Evolutionary conservation across 129 eudicot genomes (phyloP).

Genomic region (Helichrysum umbraculigerum): DNA sequence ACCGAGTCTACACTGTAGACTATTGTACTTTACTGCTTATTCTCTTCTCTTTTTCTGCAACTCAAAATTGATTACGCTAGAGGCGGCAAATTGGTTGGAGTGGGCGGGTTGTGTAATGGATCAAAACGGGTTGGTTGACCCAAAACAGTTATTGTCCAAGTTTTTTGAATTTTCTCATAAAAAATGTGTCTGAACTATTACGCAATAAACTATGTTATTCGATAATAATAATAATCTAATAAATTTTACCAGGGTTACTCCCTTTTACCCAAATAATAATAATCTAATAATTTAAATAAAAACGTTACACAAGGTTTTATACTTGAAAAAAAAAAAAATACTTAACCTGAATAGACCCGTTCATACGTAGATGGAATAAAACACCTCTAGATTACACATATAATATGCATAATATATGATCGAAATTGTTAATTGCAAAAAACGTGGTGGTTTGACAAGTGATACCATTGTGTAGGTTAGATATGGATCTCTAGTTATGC

Average conservation of each 20-base stretch:
- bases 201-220: background rate
- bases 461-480: background rate
- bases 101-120: background rate
- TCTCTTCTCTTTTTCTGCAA: conserved; percentile 27
- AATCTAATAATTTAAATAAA: background rate
- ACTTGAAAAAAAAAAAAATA: background rate
- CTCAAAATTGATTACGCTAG: conserved; percentile 32
- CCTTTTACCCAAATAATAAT: too few relatives aligned
- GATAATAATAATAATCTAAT: background rate
- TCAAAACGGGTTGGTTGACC: background rate
- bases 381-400: background rate
- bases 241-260: too few relatives aligned
- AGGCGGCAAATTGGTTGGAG: background rate
- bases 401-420: too few relatives aligned
- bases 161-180: background rate
- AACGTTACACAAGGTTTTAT: background rate
- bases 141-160: background rate
- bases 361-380: background rate
- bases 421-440: too few relatives aligned
- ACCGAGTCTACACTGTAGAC: background rate
- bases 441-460: background rate
- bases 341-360: background rate
- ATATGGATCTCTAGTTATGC: conserved; percentile 9
- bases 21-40: conserved; percentile 34
- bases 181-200: background rate